phyloP scores from a whole-genome alignment of 371 early-diverging fungal species.

The Phascolomyces articulosus region DNA sequence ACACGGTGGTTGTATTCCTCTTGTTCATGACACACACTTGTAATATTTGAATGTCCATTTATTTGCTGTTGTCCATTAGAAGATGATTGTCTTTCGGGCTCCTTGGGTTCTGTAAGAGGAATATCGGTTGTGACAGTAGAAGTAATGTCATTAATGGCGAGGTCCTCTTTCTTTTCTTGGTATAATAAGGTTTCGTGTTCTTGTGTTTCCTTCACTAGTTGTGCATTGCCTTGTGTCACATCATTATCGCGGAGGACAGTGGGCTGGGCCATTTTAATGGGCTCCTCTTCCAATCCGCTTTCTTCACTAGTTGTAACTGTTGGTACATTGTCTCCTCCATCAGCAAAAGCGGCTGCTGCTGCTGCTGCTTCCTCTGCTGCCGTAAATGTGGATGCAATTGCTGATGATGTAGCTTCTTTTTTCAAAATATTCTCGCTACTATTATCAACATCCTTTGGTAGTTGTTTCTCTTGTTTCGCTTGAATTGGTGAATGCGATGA shows the following conservation, averaged over 20 bases:
- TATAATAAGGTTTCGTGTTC: not conserved
- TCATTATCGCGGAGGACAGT: not conserved
- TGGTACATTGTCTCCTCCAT: too few species aligned
- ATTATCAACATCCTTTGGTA: not conserved
- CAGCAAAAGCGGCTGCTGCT: too few species aligned
- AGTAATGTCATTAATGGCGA: not conserved
- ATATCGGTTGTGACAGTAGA: not conserved
- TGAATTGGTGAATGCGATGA: not conserved
- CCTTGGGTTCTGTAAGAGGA: not conserved
- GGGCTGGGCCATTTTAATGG: not conserved
- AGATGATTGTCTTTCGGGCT: not conserved
- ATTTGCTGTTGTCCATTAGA: not conserved
- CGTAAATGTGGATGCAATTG: not conserved
- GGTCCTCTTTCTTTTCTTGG: constrained; percentile 2
- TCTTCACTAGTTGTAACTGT: not conserved
- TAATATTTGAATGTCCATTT: not conserved
- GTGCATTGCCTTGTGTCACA: not conserved
- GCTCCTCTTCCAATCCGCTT: not conserved
- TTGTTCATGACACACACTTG: not conserved
- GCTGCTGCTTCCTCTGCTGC: too few species aligned
- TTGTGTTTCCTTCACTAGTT: not conserved
- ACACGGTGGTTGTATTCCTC: not conserved
- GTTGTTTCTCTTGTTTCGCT: not conserved
- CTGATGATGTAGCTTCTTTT: not conserved
- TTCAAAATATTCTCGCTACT: not conserved